Evolutionary conservation across 208 protist species (phyloP).

Genomic region (Leishmania aethiopica): DNA sequence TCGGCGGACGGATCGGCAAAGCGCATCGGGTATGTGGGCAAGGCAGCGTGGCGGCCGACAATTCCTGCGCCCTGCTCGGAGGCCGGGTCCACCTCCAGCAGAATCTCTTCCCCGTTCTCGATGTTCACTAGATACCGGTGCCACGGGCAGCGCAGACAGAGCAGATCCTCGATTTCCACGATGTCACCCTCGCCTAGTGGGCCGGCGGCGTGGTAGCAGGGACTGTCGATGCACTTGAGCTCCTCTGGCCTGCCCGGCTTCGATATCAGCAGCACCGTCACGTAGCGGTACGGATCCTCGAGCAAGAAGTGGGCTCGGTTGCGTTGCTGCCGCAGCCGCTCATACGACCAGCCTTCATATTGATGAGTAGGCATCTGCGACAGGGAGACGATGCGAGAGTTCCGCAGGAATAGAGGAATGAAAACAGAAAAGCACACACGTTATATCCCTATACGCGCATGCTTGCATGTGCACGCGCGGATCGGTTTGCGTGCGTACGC

Average conservation of each 20-base stretch:
- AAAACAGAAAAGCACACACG: not conserved
- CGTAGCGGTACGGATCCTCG: constrained; percentile 78
- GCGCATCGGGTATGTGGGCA: constrained; percentile 31
- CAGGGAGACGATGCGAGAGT: not conserved
- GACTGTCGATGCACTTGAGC: constrained; percentile 82
- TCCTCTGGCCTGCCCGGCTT: constrained; percentile 16
- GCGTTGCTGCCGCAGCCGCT: constrained; percentile 62
- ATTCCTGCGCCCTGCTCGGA: constrained; percentile 25
- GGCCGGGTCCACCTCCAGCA: constrained; percentile 36
- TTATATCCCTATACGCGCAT: not conserved
- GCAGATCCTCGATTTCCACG: constrained; percentile 83
- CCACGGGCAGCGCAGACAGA: constrained; percentile 84
- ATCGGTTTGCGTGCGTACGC: not conserved
- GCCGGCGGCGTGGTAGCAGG: constrained; percentile 85
- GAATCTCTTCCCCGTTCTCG: constrained; percentile 71
- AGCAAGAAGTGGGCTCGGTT: constrained; percentile 85
- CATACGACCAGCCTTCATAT: constrained; percentile 86
- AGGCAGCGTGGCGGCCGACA: constrained; percentile 26
- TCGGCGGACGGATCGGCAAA: constrained; percentile 12
- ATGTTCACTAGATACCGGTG: constrained; percentile 82
- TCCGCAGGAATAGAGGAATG: not conserved
- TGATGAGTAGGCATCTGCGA: constrained; percentile 48
- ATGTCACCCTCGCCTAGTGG: constrained; percentile 84
- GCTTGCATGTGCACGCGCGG: not conserved
- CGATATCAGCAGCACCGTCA: constrained; percentile 75